Evolutionary conservation across 208 protist genomes (phyloP).

Genomic region (Acanthamoeba castellanii): DNA sequence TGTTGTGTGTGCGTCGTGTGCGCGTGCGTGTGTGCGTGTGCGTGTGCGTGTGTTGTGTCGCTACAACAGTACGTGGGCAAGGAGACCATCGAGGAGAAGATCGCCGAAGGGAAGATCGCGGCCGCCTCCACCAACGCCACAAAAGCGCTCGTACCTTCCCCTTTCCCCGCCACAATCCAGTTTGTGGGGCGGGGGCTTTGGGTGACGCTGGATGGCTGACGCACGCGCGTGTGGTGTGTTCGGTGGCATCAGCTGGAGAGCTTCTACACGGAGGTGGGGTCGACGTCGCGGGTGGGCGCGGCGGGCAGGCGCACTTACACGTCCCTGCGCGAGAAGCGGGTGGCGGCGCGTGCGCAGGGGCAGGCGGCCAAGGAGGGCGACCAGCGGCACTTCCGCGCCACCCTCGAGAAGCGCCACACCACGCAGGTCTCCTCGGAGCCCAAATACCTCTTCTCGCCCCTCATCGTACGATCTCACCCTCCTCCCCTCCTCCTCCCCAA

Average conservation of each 20-base stretch:
- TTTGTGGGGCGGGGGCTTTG: too few species aligned
- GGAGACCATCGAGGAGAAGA: constrained; percentile 25
- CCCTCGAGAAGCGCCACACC: constrained; percentile 17
- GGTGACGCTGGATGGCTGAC: too few species aligned
- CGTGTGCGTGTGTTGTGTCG: too few species aligned
- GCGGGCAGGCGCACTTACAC: constrained; percentile 12
- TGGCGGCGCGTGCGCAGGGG: background rate
- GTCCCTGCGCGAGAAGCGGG: constrained; percentile 39
- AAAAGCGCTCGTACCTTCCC: background rate
- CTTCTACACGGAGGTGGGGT: constrained; percentile 66
- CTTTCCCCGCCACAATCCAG: background rate
- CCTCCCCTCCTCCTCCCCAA: background rate
- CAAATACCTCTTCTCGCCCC: constrained; percentile 39
- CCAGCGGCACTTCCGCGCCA: constrained; percentile 49
- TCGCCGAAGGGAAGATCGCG: background rate
- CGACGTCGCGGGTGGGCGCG: background rate
- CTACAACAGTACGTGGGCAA: constrained; percentile 40
- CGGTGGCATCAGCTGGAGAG: background rate
- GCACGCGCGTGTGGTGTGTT: too few species aligned
- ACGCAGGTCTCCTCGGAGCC: constrained; percentile 35
- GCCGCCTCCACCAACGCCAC: constrained; percentile 26
- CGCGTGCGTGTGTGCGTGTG: too few species aligned
- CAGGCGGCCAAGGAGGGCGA: constrained; percentile 16
- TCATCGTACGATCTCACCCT: constrained; percentile 22
- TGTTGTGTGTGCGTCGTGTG: too few species aligned